phyloP scores from a whole-genome alignment of 2,329 filamentous ascomycete species.

The Cytospora paraplurivora region DNA sequence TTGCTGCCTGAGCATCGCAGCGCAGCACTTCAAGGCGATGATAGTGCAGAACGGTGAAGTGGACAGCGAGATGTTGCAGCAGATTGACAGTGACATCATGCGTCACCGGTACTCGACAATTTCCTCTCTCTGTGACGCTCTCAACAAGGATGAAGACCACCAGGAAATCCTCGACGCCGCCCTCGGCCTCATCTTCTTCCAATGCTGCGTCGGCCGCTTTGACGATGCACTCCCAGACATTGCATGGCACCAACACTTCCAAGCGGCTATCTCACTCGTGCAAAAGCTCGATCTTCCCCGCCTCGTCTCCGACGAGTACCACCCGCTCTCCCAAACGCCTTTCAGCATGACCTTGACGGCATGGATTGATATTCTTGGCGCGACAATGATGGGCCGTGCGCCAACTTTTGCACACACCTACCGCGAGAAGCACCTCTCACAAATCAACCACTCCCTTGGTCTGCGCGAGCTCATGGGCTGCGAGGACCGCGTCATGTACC shows the following conservation, averaged over 20 bases:
- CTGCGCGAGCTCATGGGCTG: slow-evolving; percentile 95
- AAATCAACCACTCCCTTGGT: slow-evolving; percentile 63
- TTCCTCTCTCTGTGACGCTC: slow-evolving; percentile 78
- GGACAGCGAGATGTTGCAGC: slow-evolving; percentile 87
- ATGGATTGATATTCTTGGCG: slow-evolving; percentile 97
- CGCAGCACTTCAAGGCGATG: slow-evolving; percentile 86
- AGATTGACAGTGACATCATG: slow-evolving; percentile 83
- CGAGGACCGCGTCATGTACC: slow-evolving; percentile 95
- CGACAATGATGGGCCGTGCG: slow-evolving; percentile 84
- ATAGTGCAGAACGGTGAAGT: slow-evolving; percentile 70
- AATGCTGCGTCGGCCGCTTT: slow-evolving; percentile 84
- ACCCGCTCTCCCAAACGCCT: slow-evolving; percentile 66
- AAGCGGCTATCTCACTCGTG: slow-evolving; percentile 83
- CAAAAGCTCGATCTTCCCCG: slow-evolving; percentile 79
- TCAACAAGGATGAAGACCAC: slow-evolving; percentile 80
- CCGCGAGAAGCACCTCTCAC: slow-evolving; percentile 84
- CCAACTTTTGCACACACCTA: slow-evolving; percentile 94
- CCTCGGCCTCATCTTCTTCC: slow-evolving; percentile 94
- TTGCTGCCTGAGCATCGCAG: slow-evolving; percentile 91
- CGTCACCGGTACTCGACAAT: slow-evolving; percentile 89
- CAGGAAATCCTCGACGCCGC: slow-evolving; percentile 89
- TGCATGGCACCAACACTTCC: slow-evolving; percentile 96
- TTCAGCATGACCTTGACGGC: slow-evolving; percentile 95
- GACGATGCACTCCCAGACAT: slow-evolving; percentile 88
- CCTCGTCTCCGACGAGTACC: slow-evolving; percentile 62